Base-by-base conservation (phyloP, 2,329 filamentous ascomycete species). In the Aspergillus sojae region DNA sequence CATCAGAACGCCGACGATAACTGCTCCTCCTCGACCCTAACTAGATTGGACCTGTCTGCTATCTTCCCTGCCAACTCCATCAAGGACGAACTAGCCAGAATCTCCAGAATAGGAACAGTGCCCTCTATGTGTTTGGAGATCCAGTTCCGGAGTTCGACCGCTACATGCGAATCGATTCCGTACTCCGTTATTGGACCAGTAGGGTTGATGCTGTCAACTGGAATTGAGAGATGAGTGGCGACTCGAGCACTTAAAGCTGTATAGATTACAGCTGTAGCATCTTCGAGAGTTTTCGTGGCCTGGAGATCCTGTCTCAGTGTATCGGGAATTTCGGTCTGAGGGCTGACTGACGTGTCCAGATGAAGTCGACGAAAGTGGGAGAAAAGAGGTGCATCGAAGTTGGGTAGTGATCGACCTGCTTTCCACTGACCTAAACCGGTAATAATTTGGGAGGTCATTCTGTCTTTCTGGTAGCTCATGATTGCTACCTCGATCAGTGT, bases 121-220 rank as follows among this genome's bases (percentile, higher is more conserved):
- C 75, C 75, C 0, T 72, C 71, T 6, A 78, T 75, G 10, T 74
- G 74, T 50, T 74, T 72, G 16, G 70, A 67, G 5, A 82, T 67
- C 80, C 80, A 82, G 39, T 79, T 80, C 1, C 81, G 64, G 39
- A 83, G 48, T 64, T 84, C 81, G 1, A 83, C 77, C 0, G 81
- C 81, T 28, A 83, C 76, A 5, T 83, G 74, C 4, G 79, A 80
- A 65, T 82, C 80, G 26, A 81, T 74, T 0, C 80, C 79, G 43
- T 77, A 79, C 10, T 74, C 72, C 1, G 74, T 72, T 1, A 77
- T 69, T 2, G 74, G 68, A 62, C 71, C 72, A 2, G 56, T 50
- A 16, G 65, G 65, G 39, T 65, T 56, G 32, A 73, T 71, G 6
- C 62, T 70, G 16, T 74, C 70, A 0, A 64, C 56, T 0, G 68